Evolutionary conservation across 805 yeast genomes (phyloP).

Genomic region (Suhomyces vadensis): DNA sequence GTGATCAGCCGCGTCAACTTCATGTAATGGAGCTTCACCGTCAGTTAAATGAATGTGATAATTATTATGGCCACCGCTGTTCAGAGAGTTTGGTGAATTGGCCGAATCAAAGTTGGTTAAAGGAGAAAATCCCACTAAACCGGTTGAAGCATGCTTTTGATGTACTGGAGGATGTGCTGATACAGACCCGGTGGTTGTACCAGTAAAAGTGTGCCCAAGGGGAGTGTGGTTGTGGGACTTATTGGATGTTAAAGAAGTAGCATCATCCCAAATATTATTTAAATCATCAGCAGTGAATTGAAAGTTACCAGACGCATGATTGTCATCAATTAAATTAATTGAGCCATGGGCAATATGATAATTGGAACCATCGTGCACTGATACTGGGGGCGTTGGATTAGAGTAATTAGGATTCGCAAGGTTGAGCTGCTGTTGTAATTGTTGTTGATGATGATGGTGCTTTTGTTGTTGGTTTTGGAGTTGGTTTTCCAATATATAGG

Average conservation of each 20-base stretch:
- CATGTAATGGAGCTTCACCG: background rate
- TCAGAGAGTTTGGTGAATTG: constrained; percentile 6
- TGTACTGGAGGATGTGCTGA: constrained; percentile 5
- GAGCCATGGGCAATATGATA: constrained; percentile 8
- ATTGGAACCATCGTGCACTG: constrained; percentile 4
- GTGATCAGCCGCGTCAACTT: background rate
- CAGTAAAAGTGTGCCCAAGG: background rate
- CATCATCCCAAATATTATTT: constrained; percentile 14
- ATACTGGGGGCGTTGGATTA: constrained; percentile 10
- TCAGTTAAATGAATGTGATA: background rate
- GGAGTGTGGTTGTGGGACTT: constrained; percentile 10
- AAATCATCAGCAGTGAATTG: constrained; percentile 15
- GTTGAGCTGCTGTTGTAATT: background rate
- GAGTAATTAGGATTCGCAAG: constrained; percentile 4
- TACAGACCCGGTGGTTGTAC: constrained; percentile 5
- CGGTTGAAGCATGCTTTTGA: background rate
- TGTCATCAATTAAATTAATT: constrained; percentile 6
- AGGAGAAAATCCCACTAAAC: constrained; percentile 8
- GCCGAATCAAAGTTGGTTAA: constrained; percentile 10
- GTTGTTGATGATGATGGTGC: constrained; percentile 3
- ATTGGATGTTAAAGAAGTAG: constrained; percentile 7
- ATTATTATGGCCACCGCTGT: background rate
- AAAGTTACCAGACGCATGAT: constrained; percentile 9
- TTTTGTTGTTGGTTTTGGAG: constrained; percentile 10
- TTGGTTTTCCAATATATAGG: constrained; percentile 49